These are phyloP conservation scores for Beauveria rudraprayagi DNA, from an alignment of 2,329 filamentous ascomycete species.

Conservation along the genomic window DNA sequence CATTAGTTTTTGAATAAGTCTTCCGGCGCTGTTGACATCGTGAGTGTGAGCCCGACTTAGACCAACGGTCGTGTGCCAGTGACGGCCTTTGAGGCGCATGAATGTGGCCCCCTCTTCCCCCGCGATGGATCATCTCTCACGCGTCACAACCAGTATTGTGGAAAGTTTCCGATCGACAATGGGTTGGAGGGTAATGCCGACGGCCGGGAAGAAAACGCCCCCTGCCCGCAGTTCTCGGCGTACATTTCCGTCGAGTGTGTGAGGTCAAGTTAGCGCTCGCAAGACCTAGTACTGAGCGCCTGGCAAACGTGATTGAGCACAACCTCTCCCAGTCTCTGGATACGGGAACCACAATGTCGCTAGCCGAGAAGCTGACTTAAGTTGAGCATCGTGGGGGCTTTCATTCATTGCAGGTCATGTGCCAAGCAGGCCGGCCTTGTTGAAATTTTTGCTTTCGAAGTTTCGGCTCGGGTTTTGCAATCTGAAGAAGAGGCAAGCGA, in stretches of 20 bases:
- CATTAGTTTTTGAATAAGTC: neutral
- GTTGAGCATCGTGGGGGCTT: neutral
- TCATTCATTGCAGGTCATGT: slow-evolving; percentile 15
- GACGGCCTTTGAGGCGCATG: too few species aligned
- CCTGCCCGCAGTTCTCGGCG: slow-evolving; percentile 3
- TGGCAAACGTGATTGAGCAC: neutral
- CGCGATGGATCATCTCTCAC: too few species aligned
- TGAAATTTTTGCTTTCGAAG: neutral
- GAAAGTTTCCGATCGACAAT: too few species aligned
- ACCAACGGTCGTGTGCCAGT: too few species aligned
- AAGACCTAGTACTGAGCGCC: neutral
- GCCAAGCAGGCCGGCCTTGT: slow-evolving; percentile 13
- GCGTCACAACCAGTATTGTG: too few species aligned
- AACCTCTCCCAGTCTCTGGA: neutral
- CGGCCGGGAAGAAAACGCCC: neutral
- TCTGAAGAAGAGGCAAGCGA: slow-evolving; percentile 8
- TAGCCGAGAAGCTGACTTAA: neutral
- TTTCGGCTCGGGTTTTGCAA: slow-evolving; percentile 5
- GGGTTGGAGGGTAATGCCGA: too few species aligned
- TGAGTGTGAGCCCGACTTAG: too few species aligned
- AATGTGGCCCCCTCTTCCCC: too few species aligned
- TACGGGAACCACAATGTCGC: neutral
- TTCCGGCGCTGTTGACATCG: too few species aligned
- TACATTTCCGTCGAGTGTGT: too few species aligned
- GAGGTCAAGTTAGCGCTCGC: neutral